Evolutionary conservation across 345 rosid species (phyloP).

Genomic region (Draba incana): DNA sequence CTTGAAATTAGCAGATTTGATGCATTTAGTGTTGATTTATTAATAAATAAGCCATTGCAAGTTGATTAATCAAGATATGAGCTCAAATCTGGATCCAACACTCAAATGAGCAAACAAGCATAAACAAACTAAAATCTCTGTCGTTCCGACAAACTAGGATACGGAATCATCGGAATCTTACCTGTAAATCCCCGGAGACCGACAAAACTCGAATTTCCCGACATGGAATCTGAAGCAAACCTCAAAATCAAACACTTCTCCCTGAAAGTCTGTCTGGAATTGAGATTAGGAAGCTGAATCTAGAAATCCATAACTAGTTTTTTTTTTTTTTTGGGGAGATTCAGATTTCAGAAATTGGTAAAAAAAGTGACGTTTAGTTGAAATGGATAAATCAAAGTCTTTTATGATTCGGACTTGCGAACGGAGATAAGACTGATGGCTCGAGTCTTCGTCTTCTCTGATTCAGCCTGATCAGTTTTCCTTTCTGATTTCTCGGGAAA

Average conservation of each 20-base stretch:
- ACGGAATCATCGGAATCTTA: conserved; percentile 31
- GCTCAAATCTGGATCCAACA: conserved; percentile 27
- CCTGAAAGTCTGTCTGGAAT: not conserved
- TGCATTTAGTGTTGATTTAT: not conserved
- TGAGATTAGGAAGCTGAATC: conserved; percentile 27
- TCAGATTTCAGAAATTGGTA: conserved; percentile 22
- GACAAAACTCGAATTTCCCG: conserved; percentile 44
- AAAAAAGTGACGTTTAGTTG: conserved; percentile 39
- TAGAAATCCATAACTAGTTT: not conserved
- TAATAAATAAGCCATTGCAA: not conserved
- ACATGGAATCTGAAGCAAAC: conserved; percentile 32
- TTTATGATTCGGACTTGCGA: conserved; percentile 54
- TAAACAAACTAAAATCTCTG: not conserved
- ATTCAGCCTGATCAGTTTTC: not conserved
- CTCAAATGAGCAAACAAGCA: not conserved
- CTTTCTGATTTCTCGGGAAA: conserved; percentile 2
- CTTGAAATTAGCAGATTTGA: conserved; percentile 11
- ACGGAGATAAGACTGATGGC: conserved; percentile 35
- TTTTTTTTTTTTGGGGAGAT: conserved; percentile 13
- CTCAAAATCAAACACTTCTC: too few species aligned
- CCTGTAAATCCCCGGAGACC: conserved; percentile 55
- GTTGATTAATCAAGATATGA: conserved; percentile 6
- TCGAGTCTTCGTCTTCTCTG: conserved; percentile 20
- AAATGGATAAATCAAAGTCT: conserved; percentile 47
- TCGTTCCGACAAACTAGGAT: not conserved